These are phyloP conservation scores for Chaetoceros muelleri DNA, from an alignment of 108 stramenopile species.

Conservation along the genomic window DNA sequence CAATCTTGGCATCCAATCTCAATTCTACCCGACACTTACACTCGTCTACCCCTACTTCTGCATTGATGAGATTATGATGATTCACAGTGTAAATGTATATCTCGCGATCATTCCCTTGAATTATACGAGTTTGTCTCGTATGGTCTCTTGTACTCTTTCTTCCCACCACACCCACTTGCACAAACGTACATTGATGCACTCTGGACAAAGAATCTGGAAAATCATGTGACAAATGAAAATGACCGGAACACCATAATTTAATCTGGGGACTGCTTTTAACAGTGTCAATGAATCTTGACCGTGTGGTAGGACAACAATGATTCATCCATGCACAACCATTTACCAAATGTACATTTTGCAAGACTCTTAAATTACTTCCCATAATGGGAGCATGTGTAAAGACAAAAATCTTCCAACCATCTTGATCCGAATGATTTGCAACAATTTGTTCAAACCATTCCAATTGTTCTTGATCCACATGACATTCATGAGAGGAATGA, in stretches of 20 bases:
- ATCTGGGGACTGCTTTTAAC: conserved; percentile 70
- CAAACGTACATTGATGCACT: conserved; percentile 60
- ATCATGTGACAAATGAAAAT: conserved; percentile 89
- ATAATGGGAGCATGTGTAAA: conserved; percentile 92
- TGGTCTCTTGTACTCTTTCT: conserved; percentile 69
- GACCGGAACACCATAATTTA: conserved; percentile 91
- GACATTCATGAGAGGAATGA: conserved; percentile 88
- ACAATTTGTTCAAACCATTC: conserved; percentile 82
- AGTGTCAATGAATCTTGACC: conserved; percentile 65
- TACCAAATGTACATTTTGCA: conserved; percentile 80
- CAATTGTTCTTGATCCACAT: conserved; percentile 78
- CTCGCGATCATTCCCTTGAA: conserved; percentile 73
- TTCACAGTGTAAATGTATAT: conserved; percentile 85
- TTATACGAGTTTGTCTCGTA: conserved; percentile 73
- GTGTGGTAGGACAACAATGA: conserved; percentile 44
- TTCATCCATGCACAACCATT: conserved; percentile 90
- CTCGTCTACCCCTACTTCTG: conserved; percentile 51
- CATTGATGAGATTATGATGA: conserved; percentile 77
- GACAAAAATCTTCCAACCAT: conserved; percentile 90
- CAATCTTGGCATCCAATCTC: conserved; percentile 50
- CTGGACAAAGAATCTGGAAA: conserved; percentile 21
- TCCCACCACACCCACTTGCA: conserved; percentile 84
- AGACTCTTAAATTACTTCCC: conserved; percentile 76
- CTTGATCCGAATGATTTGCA: conserved; percentile 33
- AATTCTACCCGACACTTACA: no score